Evolutionary conservation across 2,329 filamentous ascomycete genomes (phyloP).

Genomic region (Zasmidium citrigriseum): DNA sequence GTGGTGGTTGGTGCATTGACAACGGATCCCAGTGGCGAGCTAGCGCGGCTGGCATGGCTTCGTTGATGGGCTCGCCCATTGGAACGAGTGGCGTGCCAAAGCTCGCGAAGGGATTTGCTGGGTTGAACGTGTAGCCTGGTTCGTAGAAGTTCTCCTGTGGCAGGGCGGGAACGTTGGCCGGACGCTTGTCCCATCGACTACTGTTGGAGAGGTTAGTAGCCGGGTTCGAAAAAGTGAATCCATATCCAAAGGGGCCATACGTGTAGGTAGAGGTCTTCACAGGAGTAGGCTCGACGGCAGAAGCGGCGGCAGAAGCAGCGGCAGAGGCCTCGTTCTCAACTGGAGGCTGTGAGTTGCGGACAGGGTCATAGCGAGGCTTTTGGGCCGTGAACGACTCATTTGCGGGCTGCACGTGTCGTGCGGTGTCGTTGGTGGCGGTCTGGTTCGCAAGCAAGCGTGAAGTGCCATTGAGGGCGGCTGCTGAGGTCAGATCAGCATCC

Average conservation of each 20-base stretch:
- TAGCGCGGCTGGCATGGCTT: neutral
- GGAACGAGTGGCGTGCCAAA: neutral
- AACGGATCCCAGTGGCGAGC: too few relatives aligned
- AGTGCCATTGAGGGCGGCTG: neutral
- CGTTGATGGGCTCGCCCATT: neutral
- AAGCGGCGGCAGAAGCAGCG: neutral
- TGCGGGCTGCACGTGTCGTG: neutral
- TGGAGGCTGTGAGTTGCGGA: constrained; percentile 24
- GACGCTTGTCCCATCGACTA: constrained; percentile 26
- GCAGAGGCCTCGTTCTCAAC: neutral
- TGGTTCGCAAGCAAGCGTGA: too few relatives aligned
- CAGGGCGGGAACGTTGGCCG: too few relatives aligned
- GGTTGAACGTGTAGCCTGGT: neutral
- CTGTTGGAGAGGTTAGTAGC: constrained; percentile 23
- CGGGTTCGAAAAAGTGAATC: constrained; percentile 10
- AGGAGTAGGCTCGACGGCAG: neutral
- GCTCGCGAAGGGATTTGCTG: neutral
- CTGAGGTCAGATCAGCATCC: too few relatives aligned
- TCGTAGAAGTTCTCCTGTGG: too few relatives aligned
- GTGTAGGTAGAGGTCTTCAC: constrained; percentile 17
- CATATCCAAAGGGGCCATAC: constrained; percentile 16
- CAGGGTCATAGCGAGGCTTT: constrained; percentile 30
- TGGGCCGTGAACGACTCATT: neutral
- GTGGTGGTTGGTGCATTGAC: neutral
- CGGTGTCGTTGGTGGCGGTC: too few relatives aligned